Base-by-base conservation (phyloP, 495 filamentous ascomycete genomes). In the Rostrohypoxylon terebratum region DNA sequence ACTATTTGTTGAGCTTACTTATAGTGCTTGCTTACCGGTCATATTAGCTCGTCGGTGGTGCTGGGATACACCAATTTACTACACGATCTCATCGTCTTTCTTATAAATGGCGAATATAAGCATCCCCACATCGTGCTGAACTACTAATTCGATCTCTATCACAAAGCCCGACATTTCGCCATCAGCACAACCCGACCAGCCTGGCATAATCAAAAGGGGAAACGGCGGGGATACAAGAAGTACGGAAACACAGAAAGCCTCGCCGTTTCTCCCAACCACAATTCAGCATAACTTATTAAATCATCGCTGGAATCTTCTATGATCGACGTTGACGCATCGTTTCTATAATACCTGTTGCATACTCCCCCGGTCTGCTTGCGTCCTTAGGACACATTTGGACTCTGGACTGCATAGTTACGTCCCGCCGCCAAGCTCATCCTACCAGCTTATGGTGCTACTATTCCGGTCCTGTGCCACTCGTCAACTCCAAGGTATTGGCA, bases 311-410 rank as follows among this genome's bases (percentile, higher is more conserved):
- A 74, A 74, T 66, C 66, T 70, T 74, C 71, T 67, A 60, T 74
- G 71, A 74, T 74, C 71, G 71, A 66, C 71, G 51, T 74, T 68
- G 62, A 74, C 66, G 48, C 71, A 70, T 63, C 71, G 54, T 44
- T 51, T 62, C 47, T 63, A 74, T 58, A 70, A 70, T 74, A 28
- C 28, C 28, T 28, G 70, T 69, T 74, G 66, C 71, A 74, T 70
- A 51, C 21, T 66, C 25, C 61, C 65, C 71, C 71, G 59, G 66
- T 65, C 38, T 65, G 40, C 55, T 69, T 69, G 65, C 48, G 60
- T 69, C 42, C 51, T 58, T 63, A 69, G 63, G 45, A 64, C 31
- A 63, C 36, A 63, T 58, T 59, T 59, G 50, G 44, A 69, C 66
- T 62, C 71, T 63, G 45, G 66, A 55, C 47, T 59, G 62, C 66